phyloP scores from a whole-genome alignment of 1,284 basidiomycete species.

The Boletus hoseneyae region DNA sequence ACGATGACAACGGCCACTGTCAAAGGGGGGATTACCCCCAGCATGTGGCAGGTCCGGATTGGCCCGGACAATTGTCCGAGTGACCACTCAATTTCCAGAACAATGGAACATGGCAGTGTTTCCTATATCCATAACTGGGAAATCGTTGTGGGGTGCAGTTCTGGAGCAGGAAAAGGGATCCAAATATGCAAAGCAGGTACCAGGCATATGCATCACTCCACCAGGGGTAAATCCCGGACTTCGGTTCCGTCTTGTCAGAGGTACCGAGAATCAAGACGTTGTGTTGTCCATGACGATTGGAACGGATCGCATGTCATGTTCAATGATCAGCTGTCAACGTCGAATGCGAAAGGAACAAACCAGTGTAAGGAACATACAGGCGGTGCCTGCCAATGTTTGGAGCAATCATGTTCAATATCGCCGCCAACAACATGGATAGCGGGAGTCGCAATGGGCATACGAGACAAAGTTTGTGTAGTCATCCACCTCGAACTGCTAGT shows the following conservation, averaged over 20 bases:
- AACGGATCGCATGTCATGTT: neutral
- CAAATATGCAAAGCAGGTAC: neutral
- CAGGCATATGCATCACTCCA: neutral
- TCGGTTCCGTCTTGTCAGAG: constrained; percentile 7
- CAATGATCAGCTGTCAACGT: neutral
- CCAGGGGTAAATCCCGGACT: neutral
- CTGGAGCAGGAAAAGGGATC: neutral
- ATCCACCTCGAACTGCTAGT: neutral
- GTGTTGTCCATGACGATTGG: neutral
- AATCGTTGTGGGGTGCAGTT: neutral
- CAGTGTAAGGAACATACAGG: neutral
- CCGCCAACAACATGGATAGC: neutral
- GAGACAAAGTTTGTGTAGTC: neutral
- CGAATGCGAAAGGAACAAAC: neutral
- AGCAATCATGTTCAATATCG: neutral
- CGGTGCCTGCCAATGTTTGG: neutral
- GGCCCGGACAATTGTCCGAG: neutral
- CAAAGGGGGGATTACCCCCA: neutral
- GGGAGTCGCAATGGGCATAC: neutral
- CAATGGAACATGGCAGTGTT: neutral
- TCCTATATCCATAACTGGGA: constrained; percentile 1
- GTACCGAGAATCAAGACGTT: constrained; percentile 6
- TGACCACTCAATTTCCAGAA: neutral
- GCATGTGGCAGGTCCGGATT: constrained; percentile 5
- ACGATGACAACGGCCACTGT: neutral